Evolutionary conservation across 257 asterid species (phyloP).

Genomic region (Perilla frutescens): DNA sequence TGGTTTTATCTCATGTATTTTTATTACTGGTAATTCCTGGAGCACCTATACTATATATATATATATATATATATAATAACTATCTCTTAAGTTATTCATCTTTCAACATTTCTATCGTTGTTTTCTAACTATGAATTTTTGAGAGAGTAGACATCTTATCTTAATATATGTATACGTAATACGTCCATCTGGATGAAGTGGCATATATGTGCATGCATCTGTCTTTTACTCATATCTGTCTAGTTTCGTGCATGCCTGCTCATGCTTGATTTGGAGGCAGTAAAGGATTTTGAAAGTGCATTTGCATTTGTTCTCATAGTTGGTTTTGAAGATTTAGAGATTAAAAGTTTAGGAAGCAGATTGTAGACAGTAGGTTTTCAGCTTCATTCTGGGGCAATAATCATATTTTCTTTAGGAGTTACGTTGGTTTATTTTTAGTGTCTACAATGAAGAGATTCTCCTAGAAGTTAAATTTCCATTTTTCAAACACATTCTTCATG

Average conservation of each 20-base stretch:
- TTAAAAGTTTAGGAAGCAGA: neutral
- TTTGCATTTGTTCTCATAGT: neutral
- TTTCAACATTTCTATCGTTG: conserved; percentile 8
- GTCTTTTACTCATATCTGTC: neutral
- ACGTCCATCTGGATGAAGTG: neutral
- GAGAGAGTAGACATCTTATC: conserved; percentile 8
- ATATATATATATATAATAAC: neutral
- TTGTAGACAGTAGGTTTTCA: conserved; percentile 8
- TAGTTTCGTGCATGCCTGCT: conserved; percentile 4
- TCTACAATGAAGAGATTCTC: too few species aligned
- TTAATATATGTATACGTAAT: neutral
- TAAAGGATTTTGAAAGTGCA: neutral
- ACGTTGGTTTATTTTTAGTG: too few species aligned
- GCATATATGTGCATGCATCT: neutral
- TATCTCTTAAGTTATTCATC: neutral
- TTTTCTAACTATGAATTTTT: neutral
- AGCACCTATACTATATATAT: neutral
- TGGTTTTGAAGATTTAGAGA: conserved; percentile 9
- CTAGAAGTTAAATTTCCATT: too few species aligned
- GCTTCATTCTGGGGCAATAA: neutral
- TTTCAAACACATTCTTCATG: too few species aligned
- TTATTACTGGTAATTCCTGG: conserved; percentile 10
- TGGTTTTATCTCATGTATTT: conserved; percentile 23
- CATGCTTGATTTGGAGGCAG: neutral
- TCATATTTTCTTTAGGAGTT: neutral